These are phyloP conservation scores for Colletotrichum chlorophyti DNA, from an alignment of 2,329 filamentous ascomycete genomes.

Conservation along the genomic window DNA sequence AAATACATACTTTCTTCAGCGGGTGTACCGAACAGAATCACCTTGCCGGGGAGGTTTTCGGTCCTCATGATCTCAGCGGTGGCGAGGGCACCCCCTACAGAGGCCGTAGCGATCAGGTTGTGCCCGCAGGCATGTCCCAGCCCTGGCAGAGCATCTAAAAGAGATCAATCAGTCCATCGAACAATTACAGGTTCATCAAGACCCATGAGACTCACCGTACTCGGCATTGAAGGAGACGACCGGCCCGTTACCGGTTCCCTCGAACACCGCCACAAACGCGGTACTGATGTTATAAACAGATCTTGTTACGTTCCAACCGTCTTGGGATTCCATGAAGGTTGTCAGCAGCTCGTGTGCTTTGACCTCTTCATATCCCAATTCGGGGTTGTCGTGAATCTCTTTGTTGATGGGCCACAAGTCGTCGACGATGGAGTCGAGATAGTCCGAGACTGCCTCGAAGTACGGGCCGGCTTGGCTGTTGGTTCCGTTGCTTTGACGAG, in stretches of 20 bases:
- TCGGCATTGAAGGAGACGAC: constrained; percentile 51
- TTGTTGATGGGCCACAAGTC: constrained; percentile 45
- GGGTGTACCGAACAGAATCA: constrained; percentile 56
- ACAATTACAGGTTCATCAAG: too few species aligned
- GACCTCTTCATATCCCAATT: constrained; percentile 49
- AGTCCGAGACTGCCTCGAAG: constrained; percentile 25
- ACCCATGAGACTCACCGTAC: constrained; percentile 38
- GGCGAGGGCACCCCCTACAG: constrained; percentile 53
- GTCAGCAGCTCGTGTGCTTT: constrained; percentile 50
- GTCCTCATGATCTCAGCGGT: constrained; percentile 50
- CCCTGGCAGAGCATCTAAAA: constrained; percentile 41
- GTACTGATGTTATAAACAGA: constrained; percentile 50
- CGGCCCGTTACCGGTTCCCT: constrained; percentile 43
- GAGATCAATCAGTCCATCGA: constrained; percentile 27
- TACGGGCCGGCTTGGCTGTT: constrained; percentile 3
- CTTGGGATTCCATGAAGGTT: constrained; percentile 41
- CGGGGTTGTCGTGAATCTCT: constrained; percentile 51
- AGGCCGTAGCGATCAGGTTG: constrained; percentile 54
- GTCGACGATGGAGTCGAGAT: constrained; percentile 29
- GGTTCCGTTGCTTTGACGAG: constrained; percentile 7
- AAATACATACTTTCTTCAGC: constrained; percentile 50
- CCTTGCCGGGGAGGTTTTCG: constrained; percentile 48
- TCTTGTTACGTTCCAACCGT: constrained; percentile 46
- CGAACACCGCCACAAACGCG: constrained; percentile 49
- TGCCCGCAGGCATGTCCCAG: constrained; percentile 45